These are phyloP conservation scores for Calonectria hawksworthii DNA, from an alignment of 2,329 filamentous ascomycete species.

Conservation along the genomic window DNA sequence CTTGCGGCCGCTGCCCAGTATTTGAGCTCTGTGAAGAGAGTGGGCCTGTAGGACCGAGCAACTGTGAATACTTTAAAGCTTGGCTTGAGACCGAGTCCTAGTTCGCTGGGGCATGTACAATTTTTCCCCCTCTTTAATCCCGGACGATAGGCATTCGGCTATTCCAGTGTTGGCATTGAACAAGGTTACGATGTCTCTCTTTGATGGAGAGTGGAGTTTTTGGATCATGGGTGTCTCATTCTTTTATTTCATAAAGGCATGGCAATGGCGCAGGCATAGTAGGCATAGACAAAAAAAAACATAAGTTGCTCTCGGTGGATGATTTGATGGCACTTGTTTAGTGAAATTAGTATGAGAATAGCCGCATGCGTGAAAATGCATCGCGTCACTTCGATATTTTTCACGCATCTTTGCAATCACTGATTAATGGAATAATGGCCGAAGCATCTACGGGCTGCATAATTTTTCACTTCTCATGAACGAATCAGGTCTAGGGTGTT, in stretches of 20 bases:
- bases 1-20: slow-evolving; percentile 92
- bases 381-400: not conserved
- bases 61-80: slow-evolving; percentile 90
- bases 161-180: not conserved
- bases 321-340: not conserved
- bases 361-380: not conserved
- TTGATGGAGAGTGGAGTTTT: slow-evolving; percentile 41
- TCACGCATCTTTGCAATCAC: no score
- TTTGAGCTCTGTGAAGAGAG: slow-evolving; percentile 94
- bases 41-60: slow-evolving; percentile 89
- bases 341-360: not conserved
- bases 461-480: not conserved
- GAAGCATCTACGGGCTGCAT: not conserved
- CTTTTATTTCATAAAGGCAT: slow-evolving; percentile 36
- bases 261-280: slow-evolving; percentile 41
- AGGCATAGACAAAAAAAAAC: slow-evolving; percentile 28
- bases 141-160: not conserved
- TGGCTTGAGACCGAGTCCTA: slow-evolving; percentile 74
- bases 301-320: not conserved
- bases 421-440: not conserved
- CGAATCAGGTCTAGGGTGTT: not conserved
- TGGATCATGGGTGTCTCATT: slow-evolving; percentile 27
- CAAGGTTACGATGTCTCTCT: not conserved
- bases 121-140: not conserved
- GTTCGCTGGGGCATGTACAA: not conserved